Conservation (phyloP, 169 alveolate species). For the Plasmodium chabaudi region DNA sequence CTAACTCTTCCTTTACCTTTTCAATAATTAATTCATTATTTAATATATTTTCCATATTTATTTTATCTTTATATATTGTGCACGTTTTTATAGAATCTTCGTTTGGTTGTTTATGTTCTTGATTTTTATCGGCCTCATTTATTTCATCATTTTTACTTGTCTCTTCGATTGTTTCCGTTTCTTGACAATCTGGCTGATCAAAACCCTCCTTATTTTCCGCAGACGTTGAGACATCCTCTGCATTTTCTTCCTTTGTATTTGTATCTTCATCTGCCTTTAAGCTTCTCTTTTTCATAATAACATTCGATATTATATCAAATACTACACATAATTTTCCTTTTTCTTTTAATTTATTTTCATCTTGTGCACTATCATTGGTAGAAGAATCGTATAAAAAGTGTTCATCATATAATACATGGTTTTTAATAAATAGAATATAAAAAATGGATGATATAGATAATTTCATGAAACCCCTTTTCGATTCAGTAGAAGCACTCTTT, state of each 20-base stretch:
- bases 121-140: not conserved
- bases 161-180: not conserved
- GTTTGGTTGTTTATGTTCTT: not conserved
- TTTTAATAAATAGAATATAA: conserved; percentile 14
- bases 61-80: not conserved
- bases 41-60: not conserved
- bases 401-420: conserved; percentile 40
- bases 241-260: not conserved
- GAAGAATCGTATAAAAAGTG: conserved; percentile 18
- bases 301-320: too few species aligned
- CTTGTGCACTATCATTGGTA: not conserved
- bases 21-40: conserved; percentile 3
- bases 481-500: not conserved
- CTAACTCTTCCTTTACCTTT: not conserved
- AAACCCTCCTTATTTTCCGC: not conserved
- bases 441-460: conserved; percentile 13
- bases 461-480: not conserved
- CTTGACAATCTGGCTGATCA: not conserved
- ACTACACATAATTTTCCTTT: too few species aligned
- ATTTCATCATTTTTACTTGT: not conserved
- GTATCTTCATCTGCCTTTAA: not conserved
- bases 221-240: not conserved
- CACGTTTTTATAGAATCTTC: not conserved
- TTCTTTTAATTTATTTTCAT: not conserved
- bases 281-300: not conserved